Evolutionary conservation across 768 basidiomycete species (phyloP), one percentile per base, ranked within the genome.

Genomic region (Lyophyllum decastes): DNA sequence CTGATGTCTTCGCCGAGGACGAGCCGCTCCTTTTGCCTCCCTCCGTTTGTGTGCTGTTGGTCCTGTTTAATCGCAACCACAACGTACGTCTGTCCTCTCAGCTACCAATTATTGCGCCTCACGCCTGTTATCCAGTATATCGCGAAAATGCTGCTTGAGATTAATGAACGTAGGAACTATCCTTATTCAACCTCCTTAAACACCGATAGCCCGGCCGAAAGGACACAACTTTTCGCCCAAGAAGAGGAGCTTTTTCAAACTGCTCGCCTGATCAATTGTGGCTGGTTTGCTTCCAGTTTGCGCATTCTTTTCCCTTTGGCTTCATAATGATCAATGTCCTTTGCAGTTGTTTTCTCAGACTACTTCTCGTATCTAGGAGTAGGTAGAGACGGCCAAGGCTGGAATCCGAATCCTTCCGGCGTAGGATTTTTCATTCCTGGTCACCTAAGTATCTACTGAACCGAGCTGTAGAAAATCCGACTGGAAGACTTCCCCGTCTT

Each of bases 41-140:
- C 0, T 85, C 85, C 1, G 84, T 86, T 50, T 85, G 87, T 58
- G 84, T 80, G 4, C 69, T 94, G n/a, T 78, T 94, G 21, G 81
- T 94, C 19, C 68, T 92, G 19, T 94, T 94, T 79, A 91, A 80
- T 66, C 82, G 92, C n/a, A 94, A 94, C 60, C 92, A 94, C 66
- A 94, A 92, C 65, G 92, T 92, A 61, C 60, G 87, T 72, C 12
- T n/a, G 2, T 30, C 53, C 41, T 49, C 51, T 2, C 45, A 52
- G 8, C 52, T 44, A n/a, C n/a, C n/a, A n/a, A n/a, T n/a, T 6
- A 12, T 48, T n/a, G 16, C 49, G 25, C 2, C 8, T 58, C 10
- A 46, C 38, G 17, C 30, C 11, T 45, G 27, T 16, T 19, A 6
- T 5, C 43, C 59, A 95, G 90, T 92, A 89, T 70, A 92, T 94